Percentiles rank a stretch among this genome's conserved stretches.
These are phyloP conservation scores for Hygrophorus pudorinus DNA, from an alignment of 768 basidiomycete genomes.

Conservation along the genomic window DNA sequence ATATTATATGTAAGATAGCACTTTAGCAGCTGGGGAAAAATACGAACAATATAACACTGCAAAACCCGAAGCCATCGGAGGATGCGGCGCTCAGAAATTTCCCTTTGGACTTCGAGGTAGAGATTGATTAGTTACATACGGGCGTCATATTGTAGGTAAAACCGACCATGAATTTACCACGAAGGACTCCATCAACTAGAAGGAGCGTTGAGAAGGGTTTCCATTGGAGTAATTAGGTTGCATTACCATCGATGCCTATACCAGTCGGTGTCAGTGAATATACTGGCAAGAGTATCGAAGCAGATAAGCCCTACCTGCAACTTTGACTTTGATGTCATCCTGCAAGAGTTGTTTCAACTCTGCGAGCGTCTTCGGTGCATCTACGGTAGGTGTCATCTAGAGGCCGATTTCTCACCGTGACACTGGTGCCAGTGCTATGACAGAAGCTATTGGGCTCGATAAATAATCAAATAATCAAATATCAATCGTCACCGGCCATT, in stretches of 20 bases:
- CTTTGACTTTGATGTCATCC: conserved; percentile 79
- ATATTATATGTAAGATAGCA: neutral
- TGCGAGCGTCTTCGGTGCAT: conserved; percentile 30
- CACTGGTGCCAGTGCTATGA: too few relatives aligned
- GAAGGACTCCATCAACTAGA: conserved; percentile 83
- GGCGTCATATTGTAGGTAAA: neutral
- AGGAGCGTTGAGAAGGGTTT: neutral
- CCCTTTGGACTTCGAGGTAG: conserved; percentile 62
- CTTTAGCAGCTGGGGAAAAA: neutral
- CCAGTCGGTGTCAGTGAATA: conserved; percentile 1
- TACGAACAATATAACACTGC: conserved; percentile 82
- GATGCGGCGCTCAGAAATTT: conserved; percentile 82
- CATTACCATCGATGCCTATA: conserved; percentile 55
- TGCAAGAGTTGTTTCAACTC: conserved; percentile 47
- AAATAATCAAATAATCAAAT: too few relatives aligned
- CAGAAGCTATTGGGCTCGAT: too few relatives aligned
- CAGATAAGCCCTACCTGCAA: conserved; percentile 87
- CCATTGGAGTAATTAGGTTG: neutral
- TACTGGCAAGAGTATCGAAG: conserved; percentile 6
- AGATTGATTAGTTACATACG: neutral
- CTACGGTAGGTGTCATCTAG: conserved; percentile 9
- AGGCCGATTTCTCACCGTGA: neutral
- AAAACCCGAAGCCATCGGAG: conserved; percentile 85
- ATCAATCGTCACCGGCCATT: neutral
- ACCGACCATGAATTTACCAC: conserved; percentile 88